Base-by-base conservation (phyloP, 2,329 filamentous ascomycete species). In the Claviceps pusilla region DNA sequence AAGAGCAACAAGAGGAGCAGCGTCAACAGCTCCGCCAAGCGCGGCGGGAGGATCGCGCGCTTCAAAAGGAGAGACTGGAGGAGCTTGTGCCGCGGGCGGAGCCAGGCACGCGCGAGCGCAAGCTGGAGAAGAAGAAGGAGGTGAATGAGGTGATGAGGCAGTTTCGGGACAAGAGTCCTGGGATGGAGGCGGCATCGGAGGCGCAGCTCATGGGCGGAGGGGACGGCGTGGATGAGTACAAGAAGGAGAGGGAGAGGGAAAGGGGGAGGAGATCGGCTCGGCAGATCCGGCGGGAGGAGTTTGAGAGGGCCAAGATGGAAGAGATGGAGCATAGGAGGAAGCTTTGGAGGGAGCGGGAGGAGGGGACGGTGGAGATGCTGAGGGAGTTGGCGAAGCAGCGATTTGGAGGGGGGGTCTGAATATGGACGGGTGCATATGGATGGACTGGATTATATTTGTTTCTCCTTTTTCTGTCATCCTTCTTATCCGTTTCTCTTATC, bases 61-160 rank as follows among this genome's bases (percentile, higher is more conserved):
- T 75, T 4, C 85, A 91, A 62, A 85, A 84, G 58, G 84, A 86
- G 54, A 78, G 79, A 0, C 75, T 93, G 0, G 88, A 96, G 14
- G 90, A 96, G 59, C 71, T 96, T 0, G 80, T 77, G 0, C 90
- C 91, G 0, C 86, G 88, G 11, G 88, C 91, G 0, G 89, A 93
- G 57, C 73, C 89, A 0, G 89, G 90, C 0, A 87, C 86, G 1
- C 82, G 83, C 48, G 91, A 95, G 70, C 82, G 91, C 11, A 80
- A 82, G 63, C 76, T 97, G 1, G 91, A 98, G 72, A 96, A 96
- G 77, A 84, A 83, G 59, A 78, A 77, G 39, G 85, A 86, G 58
- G 73, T 79, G 5, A 85, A 86, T 35, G 83, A 84, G 7, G 81
- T 84, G 59, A 84, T 94, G 73, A 79, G 82, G 31, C 77, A 79